Evolutionary conservation across 1,139 yeast genomes (phyloP).

Genomic region (Candida glucosophila): DNA sequence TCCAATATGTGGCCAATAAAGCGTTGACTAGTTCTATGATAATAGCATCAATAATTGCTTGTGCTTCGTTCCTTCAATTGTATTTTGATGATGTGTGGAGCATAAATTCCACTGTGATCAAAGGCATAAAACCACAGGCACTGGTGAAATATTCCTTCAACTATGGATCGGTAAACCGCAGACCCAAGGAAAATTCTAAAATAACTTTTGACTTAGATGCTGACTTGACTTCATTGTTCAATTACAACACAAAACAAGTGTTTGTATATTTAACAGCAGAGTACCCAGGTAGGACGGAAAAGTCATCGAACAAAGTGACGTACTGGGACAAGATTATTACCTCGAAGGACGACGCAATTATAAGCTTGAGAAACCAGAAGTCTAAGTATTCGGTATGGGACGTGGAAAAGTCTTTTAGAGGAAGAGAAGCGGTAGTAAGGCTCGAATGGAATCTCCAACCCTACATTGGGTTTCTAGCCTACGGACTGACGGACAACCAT

Average conservation of each 20-base stretch:
- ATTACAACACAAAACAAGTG: conserved; percentile 95
- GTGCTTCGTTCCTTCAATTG: conserved; percentile 44
- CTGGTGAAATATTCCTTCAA: conserved; percentile 56
- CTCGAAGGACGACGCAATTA: conserved; percentile 45
- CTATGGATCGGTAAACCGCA: conserved; percentile 62
- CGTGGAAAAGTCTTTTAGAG: conserved; percentile 56
- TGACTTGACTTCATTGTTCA: conserved; percentile 65
- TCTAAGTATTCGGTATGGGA: conserved; percentile 90
- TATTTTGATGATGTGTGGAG: conserved; percentile 34
- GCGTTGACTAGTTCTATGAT: conserved; percentile 46
- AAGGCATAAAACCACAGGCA: conserved; percentile 32
- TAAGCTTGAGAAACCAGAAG: conserved; percentile 44
- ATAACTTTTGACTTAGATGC: conserved; percentile 64
- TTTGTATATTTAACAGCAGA: conserved; percentile 87
- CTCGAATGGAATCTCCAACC: conserved; percentile 95
- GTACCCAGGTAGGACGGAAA: conserved; percentile 54
- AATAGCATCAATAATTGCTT: conserved; percentile 36
- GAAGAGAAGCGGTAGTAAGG: conserved; percentile 59
- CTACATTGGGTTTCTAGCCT: conserved; percentile 68
- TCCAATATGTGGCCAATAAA: conserved; percentile 49
- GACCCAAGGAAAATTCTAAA: conserved; percentile 74
- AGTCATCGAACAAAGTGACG: conserved; percentile 58
- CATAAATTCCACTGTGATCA: conserved; percentile 30
- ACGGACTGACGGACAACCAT: conserved; percentile 45
- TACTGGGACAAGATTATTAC: conserved; percentile 86